Evolutionary conservation across 2,329 filamentous ascomycete genomes (phyloP).

Genomic region (Aureobasidium mangrovei): DNA sequence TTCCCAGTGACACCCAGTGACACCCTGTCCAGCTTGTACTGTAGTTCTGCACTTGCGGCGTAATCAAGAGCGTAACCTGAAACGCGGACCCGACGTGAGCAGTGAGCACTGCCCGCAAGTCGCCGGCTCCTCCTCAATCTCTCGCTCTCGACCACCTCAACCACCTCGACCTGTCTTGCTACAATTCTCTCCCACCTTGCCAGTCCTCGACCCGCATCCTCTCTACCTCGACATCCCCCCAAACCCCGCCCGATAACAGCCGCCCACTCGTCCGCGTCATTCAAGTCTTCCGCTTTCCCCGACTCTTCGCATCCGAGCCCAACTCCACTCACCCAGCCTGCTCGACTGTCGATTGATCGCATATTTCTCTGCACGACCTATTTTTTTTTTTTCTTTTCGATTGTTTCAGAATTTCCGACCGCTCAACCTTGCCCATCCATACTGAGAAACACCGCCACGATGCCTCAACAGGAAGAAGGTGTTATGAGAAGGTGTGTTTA

Average conservation of each 20-base stretch:
- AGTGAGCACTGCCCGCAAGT: conserved; percentile 7
- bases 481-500: conserved; percentile 31
- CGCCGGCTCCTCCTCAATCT: conserved; percentile 1
- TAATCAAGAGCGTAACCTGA: conserved; percentile 10
- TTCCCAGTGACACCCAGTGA: neutral
- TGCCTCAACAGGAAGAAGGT: conserved; percentile 31
- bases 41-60: conserved; percentile 4
- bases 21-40: conserved; percentile 1
- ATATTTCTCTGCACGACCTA: neutral
- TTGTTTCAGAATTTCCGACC: neutral
- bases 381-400: neutral
- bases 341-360: neutral
- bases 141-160: neutral
- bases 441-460: conserved; percentile 11
- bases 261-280: conserved; percentile 3
- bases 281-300: conserved; percentile 1
- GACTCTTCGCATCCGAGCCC: conserved; percentile 5
- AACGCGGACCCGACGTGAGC: neutral
- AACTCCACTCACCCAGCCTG: neutral
- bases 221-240: neutral
- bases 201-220: neutral
- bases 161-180: neutral
- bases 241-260: neutral
- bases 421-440: neutral
- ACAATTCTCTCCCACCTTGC: neutral